Conservation (phyloP, 2,329 filamentous ascomycete genomes). For the Neonectria sp. region DNA sequence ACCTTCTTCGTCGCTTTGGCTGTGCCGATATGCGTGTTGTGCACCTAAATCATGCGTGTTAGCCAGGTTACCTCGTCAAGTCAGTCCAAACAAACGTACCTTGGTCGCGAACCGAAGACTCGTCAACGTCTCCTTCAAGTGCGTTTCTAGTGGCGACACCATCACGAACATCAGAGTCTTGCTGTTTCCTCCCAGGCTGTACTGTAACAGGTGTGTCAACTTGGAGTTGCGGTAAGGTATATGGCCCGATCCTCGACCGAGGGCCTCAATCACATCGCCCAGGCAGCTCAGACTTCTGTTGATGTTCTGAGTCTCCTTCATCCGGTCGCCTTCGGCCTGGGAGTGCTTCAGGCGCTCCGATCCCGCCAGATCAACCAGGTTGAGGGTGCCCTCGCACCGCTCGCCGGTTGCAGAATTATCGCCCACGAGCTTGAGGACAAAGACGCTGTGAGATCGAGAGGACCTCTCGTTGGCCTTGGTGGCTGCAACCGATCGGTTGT, state of each 20-base stretch:
- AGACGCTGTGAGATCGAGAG: conserved; percentile 95
- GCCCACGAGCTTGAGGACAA: conserved; percentile 86
- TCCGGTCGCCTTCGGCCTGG: conserved; percentile 86
- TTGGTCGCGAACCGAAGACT: conserved; percentile 97
- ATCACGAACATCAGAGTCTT: conserved; percentile 99
- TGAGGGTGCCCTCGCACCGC: conserved; percentile 91
- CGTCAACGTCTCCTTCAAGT: conserved; percentile 92
- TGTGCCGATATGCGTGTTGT: conserved; percentile 93
- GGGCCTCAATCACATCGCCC: conserved; percentile 92
- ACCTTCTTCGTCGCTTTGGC: conserved; percentile 82
- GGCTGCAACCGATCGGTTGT: conserved; percentile 92
- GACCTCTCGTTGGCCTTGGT: conserved; percentile 98
- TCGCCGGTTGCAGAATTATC: conserved; percentile 83
- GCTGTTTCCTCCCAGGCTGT: conserved; percentile 93
- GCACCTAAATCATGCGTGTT: conserved; percentile 66
- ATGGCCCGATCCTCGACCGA: conserved; percentile 88
- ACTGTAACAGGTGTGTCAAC: conserved; percentile 95
- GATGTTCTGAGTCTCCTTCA: conserved; percentile 97
- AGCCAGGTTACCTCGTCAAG: conserved; percentile 1
- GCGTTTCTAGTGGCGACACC: conserved; percentile 92
- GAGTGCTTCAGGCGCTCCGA: conserved; percentile 93
- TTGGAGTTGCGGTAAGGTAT: conserved; percentile 97
- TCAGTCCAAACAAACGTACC: conserved; percentile 62
- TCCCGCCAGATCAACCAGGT: conserved; percentile 95
- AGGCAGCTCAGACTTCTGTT: conserved; percentile 94